Evolutionary conservation across 2,329 filamentous ascomycete species (phyloP).

Genomic region (Berkeleyomyces basicola): DNA sequence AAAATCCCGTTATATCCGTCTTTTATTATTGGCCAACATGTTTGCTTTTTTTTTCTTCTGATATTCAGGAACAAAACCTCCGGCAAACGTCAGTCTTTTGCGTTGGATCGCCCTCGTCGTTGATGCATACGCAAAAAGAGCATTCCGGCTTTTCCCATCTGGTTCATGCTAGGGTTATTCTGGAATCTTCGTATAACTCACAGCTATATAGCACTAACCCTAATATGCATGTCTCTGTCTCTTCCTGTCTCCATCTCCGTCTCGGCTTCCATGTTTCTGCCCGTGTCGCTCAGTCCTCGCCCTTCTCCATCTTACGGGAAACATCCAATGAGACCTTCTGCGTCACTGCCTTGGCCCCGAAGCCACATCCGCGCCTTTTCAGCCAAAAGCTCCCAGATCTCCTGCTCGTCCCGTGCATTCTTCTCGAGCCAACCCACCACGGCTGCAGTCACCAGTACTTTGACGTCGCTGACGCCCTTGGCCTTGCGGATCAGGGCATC

Average conservation of each 20-base stretch:
- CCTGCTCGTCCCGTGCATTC: constrained; percentile 28
- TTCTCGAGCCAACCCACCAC: constrained; percentile 33
- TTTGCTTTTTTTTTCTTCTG: not conserved
- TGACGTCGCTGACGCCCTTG: constrained; percentile 1
- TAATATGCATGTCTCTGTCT: too few species aligned
- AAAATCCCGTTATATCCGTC: not conserved
- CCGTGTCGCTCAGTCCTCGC: too few species aligned
- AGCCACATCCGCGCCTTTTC: constrained; percentile 42
- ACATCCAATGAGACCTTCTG: not conserved
- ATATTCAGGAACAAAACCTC: not conserved
- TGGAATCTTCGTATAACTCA: too few species aligned
- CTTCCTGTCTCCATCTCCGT: too few species aligned
- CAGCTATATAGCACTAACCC: too few species aligned
- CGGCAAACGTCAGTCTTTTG: too few species aligned
- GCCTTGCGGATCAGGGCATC: constrained; percentile 7
- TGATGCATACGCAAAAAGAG: not conserved
- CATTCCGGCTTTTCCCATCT: not conserved
- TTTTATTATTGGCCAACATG: not conserved
- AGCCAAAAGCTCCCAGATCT: constrained; percentile 47
- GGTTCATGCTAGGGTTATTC: not conserved
- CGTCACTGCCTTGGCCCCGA: not conserved
- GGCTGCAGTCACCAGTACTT: constrained; percentile 21
- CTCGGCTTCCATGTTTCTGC: too few species aligned
- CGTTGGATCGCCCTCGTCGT: too few species aligned
- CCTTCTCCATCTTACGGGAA: not conserved